Evolutionary conservation across 768 basidiomycete species (phyloP).

Genomic region (Daedaleopsis sinensis): DNA sequence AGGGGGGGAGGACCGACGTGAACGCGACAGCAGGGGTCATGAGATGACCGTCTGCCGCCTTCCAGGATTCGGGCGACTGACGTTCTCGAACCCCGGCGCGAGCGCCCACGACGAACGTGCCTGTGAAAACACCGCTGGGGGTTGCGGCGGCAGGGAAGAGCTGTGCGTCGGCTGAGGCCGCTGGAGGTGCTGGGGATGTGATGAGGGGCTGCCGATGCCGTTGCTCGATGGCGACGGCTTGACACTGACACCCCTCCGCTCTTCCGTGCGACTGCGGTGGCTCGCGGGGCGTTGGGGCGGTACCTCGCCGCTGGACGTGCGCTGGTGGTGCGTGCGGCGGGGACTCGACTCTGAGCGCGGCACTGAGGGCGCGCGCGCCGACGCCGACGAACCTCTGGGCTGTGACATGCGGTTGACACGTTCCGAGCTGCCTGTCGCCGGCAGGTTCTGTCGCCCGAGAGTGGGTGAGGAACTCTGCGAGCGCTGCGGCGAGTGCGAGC

Average conservation of each 20-base stretch:
- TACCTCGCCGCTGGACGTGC: conserved; percentile 22
- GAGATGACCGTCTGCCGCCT: conserved; percentile 32
- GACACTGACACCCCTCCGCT: conserved; percentile 6
- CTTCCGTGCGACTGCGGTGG: conserved; percentile 13
- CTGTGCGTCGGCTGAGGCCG: conserved; percentile 13
- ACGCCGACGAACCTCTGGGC: conserved; percentile 13
- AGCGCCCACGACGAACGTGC: conserved; percentile 23
- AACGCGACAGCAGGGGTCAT: conserved; percentile 13
- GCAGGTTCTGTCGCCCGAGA: conserved; percentile 8
- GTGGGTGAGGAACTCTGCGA: conserved; percentile 36
- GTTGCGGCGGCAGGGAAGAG: conserved; percentile 26
- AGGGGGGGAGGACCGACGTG: background rate
- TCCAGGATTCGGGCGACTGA: conserved; percentile 27
- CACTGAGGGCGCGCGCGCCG: conserved; percentile 12
- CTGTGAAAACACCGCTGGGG: conserved; percentile 25
- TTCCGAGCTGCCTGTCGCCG: conserved; percentile 19
- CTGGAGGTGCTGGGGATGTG: background rate
- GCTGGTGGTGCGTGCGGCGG: conserved; percentile 20
- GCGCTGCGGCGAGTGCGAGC: conserved; percentile 20
- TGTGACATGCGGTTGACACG: conserved; percentile 19
- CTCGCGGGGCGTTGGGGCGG: conserved; percentile 3
- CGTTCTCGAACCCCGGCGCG: conserved; percentile 30
- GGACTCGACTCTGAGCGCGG: conserved; percentile 15
- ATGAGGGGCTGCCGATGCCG: background rate
- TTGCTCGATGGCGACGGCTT: conserved; percentile 1